Evolutionary conservation across 1,284 basidiomycete species (phyloP).

Genomic region (Meripilus lineatus): DNA sequence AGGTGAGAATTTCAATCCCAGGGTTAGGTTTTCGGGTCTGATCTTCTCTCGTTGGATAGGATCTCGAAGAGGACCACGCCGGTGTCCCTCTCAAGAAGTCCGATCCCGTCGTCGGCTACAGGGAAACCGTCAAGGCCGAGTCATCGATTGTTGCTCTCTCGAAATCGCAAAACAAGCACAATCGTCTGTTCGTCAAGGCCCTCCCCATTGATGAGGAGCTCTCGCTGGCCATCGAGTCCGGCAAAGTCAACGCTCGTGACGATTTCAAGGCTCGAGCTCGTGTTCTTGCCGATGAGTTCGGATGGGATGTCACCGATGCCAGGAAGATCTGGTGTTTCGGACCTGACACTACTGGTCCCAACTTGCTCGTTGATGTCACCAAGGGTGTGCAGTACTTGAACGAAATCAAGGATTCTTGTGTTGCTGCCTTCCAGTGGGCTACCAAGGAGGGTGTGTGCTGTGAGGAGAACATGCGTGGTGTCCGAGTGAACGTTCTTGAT

Average conservation of each 20-base stretch:
- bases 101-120: slow-evolving; percentile 97
- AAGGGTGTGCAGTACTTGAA: slow-evolving; percentile 98
- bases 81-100: slow-evolving; percentile 99
- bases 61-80: slow-evolving; percentile 99
- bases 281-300: slow-evolving; percentile 92
- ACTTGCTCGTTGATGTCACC: slow-evolving; percentile 96
- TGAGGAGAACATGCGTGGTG: slow-evolving; percentile 99
- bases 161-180: slow-evolving; percentile 99
- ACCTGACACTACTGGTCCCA: slow-evolving; percentile 96
- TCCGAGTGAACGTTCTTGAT: slow-evolving; percentile 95
- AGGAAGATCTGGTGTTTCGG: slow-evolving; percentile 99
- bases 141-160: slow-evolving; percentile 96
- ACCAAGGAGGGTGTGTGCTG: slow-evolving; percentile 96
- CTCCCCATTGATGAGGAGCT: slow-evolving; percentile 93
- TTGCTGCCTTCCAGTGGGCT: slow-evolving; percentile 99
- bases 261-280: slow-evolving; percentile 98
- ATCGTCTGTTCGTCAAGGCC: slow-evolving; percentile 95
- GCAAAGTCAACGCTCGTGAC: slow-evolving; percentile 87
- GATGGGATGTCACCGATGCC: slow-evolving; percentile 99
- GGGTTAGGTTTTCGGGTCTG: slow-evolving; percentile 1
- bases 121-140: slow-evolving; percentile 97
- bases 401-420: slow-evolving; percentile 99
- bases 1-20: slow-evolving; percentile 45
- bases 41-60: slow-evolving; percentile 36
- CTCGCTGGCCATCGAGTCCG: slow-evolving; percentile 87